Evolutionary conservation across 2,329 filamentous ascomycete species (phyloP).

Genomic region (Colletotrichum sublineola): DNA sequence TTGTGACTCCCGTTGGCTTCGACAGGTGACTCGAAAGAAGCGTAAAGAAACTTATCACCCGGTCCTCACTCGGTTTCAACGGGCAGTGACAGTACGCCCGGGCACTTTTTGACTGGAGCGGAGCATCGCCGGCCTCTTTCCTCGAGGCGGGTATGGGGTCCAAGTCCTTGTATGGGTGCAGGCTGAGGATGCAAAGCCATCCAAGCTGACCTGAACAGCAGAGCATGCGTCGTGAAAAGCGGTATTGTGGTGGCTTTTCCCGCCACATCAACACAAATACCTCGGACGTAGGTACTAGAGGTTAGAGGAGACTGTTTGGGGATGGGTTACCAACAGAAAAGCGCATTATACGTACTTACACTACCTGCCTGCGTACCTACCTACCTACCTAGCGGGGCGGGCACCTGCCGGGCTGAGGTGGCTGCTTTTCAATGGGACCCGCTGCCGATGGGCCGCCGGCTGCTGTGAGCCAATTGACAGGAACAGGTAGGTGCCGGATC

Average conservation of each 20-base stretch:
- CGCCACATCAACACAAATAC: conserved; percentile 9
- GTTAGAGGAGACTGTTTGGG: background rate
- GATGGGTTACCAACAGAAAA: background rate
- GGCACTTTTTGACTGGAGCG: background rate
- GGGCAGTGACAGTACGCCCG: conserved; percentile 19
- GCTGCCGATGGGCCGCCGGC: conserved; percentile 5
- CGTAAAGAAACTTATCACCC: conserved; percentile 7
- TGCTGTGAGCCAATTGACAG: conserved; percentile 23
- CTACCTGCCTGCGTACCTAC: too few relatives aligned
- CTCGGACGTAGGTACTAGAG: background rate
- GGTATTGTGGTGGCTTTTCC: background rate
- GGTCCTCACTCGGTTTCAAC: conserved; percentile 3
- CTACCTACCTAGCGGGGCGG: background rate
- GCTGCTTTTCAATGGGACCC: conserved; percentile 7
- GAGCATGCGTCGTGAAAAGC: background rate
- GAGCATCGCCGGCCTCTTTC: conserved; percentile 1
- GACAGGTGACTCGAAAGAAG: conserved; percentile 12
- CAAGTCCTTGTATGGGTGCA: background rate
- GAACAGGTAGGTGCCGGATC: conserved; percentile 22
- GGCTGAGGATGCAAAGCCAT: background rate
- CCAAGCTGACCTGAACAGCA: background rate
- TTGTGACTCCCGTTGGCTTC: background rate
- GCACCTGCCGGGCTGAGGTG: conserved; percentile 5
- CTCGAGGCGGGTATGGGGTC: background rate
- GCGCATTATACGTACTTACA: too few relatives aligned